Evolutionary conservation across 768 basidiomycete species (phyloP).

Genomic region (Tricholoma flavovirens): DNA sequence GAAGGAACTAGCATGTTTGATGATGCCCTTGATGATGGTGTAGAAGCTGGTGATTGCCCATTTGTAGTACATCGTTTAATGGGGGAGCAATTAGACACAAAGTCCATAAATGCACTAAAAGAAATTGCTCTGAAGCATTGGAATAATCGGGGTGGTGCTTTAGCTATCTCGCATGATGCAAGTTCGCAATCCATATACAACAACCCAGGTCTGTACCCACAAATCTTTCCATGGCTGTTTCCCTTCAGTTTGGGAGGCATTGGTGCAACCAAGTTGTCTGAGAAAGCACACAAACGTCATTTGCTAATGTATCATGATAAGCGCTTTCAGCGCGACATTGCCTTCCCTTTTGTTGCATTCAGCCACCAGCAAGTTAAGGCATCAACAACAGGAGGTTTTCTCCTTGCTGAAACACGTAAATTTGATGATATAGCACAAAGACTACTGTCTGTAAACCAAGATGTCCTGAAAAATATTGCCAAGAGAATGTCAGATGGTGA

Average conservation of each 20-base stretch:
- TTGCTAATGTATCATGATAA: slow-evolving; percentile 32
- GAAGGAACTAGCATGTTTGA: background rate
- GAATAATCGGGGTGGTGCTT: background rate
- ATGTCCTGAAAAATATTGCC: slow-evolving; percentile 4
- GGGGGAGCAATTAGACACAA: background rate
- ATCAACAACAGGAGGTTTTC: slow-evolving; percentile 16
- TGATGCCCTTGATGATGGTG: background rate
- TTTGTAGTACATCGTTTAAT: background rate
- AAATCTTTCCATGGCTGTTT: background rate
- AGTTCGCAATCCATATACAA: no score
- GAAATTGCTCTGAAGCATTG: background rate
- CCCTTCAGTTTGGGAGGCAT: background rate
- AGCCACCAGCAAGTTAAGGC: slow-evolving; percentile 24
- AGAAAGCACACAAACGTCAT: slow-evolving; percentile 14
- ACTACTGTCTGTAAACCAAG: slow-evolving; percentile 10
- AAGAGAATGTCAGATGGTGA: slow-evolving; percentile 1
- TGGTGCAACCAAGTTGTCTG: background rate
- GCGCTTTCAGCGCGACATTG: slow-evolving; percentile 18
- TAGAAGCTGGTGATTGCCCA: no score
- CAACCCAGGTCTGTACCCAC: no score
- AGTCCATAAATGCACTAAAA: background rate
- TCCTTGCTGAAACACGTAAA: slow-evolving; percentile 11
- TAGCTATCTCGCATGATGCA: background rate
- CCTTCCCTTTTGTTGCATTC: no score
- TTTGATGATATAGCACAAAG: slow-evolving; percentile 14